Evolutionary conservation across 805 yeast genomes (phyloP).

Genomic region (Brettanomyces nanus): DNA sequence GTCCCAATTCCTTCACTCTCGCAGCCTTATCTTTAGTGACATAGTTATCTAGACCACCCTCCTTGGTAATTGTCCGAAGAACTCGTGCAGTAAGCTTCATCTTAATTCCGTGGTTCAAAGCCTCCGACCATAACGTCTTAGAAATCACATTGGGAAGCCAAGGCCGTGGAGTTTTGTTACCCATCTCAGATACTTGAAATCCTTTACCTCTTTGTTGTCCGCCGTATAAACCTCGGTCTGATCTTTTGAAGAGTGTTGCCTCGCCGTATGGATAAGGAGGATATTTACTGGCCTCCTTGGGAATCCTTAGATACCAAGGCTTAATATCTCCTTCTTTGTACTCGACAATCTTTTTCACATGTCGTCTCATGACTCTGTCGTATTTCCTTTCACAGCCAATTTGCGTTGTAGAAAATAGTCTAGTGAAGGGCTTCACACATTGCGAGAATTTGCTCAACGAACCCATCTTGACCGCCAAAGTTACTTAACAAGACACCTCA

Average conservation of each 20-base stretch:
- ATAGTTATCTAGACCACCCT: constrained; percentile 92
- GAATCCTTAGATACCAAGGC: constrained; percentile 34
- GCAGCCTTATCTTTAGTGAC: constrained; percentile 81
- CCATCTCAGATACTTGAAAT: constrained; percentile 66
- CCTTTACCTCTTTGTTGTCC: constrained; percentile 77
- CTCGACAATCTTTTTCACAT: constrained; percentile 34
- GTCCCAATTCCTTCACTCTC: constrained; percentile 86
- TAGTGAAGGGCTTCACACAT: no score
- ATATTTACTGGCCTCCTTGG: constrained; percentile 33
- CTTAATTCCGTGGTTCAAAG: constrained; percentile 47
- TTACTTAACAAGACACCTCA: no score
- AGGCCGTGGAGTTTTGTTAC: constrained; percentile 61
- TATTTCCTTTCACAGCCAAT: constrained; percentile 20
- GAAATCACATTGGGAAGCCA: constrained; percentile 79
- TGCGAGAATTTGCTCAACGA: no score
- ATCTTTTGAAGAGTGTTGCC: constrained; percentile 68
- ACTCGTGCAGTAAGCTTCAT: constrained; percentile 72
- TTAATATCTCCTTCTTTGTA: constrained; percentile 46
- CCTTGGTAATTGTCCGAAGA: constrained; percentile 77
- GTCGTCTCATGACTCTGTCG: constrained; percentile 39
- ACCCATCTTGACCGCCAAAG: no score
- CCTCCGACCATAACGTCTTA: constrained; percentile 78
- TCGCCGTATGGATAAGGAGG: constrained; percentile 79
- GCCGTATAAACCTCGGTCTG: constrained; percentile 85
- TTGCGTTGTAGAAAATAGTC: constrained; percentile 17